These are phyloP conservation scores for Phytophthora lateralis DNA, from an alignment of 352 stramenopile species.

Conservation along the genomic window DNA sequence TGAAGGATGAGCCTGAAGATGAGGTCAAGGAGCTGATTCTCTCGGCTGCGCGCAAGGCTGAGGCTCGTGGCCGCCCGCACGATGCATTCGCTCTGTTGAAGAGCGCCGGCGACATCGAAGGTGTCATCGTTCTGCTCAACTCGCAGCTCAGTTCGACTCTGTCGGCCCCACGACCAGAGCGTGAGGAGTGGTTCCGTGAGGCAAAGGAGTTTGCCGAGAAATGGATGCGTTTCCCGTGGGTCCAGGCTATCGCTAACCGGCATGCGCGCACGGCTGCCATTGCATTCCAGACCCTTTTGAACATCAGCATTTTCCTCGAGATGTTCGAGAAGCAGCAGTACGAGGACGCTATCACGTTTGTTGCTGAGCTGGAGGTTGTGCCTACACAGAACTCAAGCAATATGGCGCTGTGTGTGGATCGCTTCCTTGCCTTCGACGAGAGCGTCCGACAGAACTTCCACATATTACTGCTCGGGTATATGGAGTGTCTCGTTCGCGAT, in stretches of 20 bases:
- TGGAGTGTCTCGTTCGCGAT: constrained; percentile 87
- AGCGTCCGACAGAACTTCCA: constrained; percentile 87
- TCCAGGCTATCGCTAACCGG: constrained; percentile 73
- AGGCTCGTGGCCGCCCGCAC: constrained; percentile 67
- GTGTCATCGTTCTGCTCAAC: constrained; percentile 74
- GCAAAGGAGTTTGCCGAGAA: constrained; percentile 86
- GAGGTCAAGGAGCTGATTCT: constrained; percentile 83
- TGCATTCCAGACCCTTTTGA: constrained; percentile 87
- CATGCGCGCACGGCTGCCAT: constrained; percentile 70
- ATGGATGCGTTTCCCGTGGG: constrained; percentile 89
- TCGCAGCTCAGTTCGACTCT: constrained; percentile 72
- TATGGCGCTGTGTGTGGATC: constrained; percentile 74
- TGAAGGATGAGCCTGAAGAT: constrained; percentile 74
- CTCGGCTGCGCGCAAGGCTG: constrained; percentile 70
- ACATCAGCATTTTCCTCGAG: constrained; percentile 88
- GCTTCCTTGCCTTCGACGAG: constrained; percentile 83
- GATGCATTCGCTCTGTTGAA: constrained; percentile 83
- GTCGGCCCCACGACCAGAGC: constrained; percentile 57
- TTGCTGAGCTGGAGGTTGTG: constrained; percentile 79
- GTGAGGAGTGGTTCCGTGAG: constrained; percentile 83
- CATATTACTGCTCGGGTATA: constrained; percentile 84
- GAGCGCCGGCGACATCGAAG: constrained; percentile 80
- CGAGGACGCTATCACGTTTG: constrained; percentile 82
- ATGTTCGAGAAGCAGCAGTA: constrained; percentile 85
- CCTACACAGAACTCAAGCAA: constrained; percentile 69